Evolutionary conservation across 2,329 filamentous ascomycete species (phyloP), one percentile per base, ranked within the genome.

Genomic region (Fusarium verrucosum): DNA sequence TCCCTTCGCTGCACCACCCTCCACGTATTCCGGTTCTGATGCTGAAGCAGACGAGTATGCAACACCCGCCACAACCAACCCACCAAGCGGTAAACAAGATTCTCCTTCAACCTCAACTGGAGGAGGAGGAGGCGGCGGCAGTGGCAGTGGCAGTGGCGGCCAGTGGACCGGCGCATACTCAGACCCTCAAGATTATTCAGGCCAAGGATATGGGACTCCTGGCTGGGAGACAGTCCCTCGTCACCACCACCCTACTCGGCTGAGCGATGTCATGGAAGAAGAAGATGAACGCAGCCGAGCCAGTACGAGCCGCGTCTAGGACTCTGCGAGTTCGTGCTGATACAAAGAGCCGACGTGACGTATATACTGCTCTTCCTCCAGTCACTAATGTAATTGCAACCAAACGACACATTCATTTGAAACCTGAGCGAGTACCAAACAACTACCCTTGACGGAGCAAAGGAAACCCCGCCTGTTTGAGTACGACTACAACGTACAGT

Each of bases 221-320:
- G 89, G 86, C 16, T 96, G 92, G 92, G 91, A 95, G 64, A 79
- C 80, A n/a, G 81, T 92, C 63, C 89, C 89, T 22, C 85, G 88
- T 53, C 93, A 96, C 76, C 92, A 95, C 68, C 92, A 97, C 77
- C 93, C 93, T 0, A 96, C 93, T 10, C 83, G 94, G 54, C 81
- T 97, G 63, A 96, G 92, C 75, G 93, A 96, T 77, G 93, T 97
- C 25, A 84, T 95, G 26, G 90, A 93, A 73, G 92, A 92, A 73
- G 90, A 96, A 65, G 92, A 95, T 68, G 92, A 96, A 77, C 83
- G 88, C 46, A 92, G 90, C 73, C 86, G 90, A 20, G 92, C 90
- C 14, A 91, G 90, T 68, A 88, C 87, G 65, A 87, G 85, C 72
- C 83, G 85, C 28, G 70, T 70, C 36, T 76, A 76, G 69, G 69